These are phyloP conservation scores for Globisporangium rhizosaccharum DNA, from an alignment of 352 stramenopile species.

Conservation along the genomic window DNA sequence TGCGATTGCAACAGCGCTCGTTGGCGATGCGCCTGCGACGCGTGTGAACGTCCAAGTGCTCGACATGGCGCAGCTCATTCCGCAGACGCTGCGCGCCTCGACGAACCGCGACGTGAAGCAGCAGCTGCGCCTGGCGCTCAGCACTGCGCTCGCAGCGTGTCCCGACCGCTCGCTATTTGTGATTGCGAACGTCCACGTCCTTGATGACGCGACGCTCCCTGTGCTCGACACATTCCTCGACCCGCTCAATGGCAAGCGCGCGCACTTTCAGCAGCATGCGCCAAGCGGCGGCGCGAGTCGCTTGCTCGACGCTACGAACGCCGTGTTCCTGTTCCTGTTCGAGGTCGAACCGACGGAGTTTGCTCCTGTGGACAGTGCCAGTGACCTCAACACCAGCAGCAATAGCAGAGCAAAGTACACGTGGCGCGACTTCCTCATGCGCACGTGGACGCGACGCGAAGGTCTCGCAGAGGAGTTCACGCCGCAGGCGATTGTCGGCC, in stretches of 20 bases:
- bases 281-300: constrained; percentile 17
- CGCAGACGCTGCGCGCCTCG: constrained; percentile 7
- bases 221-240: constrained; percentile 68
- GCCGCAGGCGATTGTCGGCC: constrained; percentile 56
- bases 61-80: constrained; percentile 22
- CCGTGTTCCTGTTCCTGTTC: constrained; percentile 62
- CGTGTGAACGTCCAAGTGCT: constrained; percentile 15
- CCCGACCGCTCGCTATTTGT: constrained; percentile 48
- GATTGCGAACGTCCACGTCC: constrained; percentile 38
- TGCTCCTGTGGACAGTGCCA: background rate
- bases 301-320: constrained; percentile 44
- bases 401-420: background rate
- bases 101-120: constrained; percentile 50
- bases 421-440: constrained; percentile 63
- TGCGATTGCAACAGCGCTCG: constrained; percentile 8
- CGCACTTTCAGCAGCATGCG: constrained; percentile 43
- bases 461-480: constrained; percentile 46
- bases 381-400: background rate
- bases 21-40: background rate
- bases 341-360: constrained; percentile 16
- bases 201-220: constrained; percentile 40
- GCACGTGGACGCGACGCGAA: constrained; percentile 32
- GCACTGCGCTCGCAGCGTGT: constrained; percentile 28
- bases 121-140: constrained; percentile 32
- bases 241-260: constrained; percentile 59